Conservation (phyloP, 768 basidiomycete genomes). For the Serpula lacrymans region DNA sequence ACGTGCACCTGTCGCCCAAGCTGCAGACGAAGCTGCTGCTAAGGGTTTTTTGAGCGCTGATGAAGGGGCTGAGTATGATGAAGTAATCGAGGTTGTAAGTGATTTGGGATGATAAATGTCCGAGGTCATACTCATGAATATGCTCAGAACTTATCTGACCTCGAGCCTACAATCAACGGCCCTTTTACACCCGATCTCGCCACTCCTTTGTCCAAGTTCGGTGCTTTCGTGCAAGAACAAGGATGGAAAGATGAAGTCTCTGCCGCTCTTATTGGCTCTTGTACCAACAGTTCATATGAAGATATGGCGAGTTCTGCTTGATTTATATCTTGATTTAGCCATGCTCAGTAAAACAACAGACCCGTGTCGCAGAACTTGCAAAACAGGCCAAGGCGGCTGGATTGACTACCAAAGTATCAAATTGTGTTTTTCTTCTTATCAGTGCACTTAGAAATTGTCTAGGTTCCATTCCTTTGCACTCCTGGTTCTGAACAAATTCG, state of each 20-base stretch:
- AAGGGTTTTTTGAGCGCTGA: constrained; percentile 81
- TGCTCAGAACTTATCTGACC: constrained; percentile 73
- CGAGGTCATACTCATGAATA: constrained; percentile 2
- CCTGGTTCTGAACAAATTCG: constrained; percentile 95
- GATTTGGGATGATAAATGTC: constrained; percentile 7
- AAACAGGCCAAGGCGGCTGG: constrained; percentile 85
- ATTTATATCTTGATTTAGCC: neutral
- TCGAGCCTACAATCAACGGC: constrained; percentile 93
- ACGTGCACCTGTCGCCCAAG: constrained; percentile 77
- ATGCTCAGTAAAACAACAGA: constrained; percentile 41
- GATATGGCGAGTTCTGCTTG: constrained; percentile 64
- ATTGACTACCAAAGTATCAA: constrained; percentile 68
- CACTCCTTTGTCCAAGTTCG: constrained; percentile 90
- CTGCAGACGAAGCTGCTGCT: constrained; percentile 80
- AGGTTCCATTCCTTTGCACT: constrained; percentile 85
- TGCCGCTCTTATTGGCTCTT: constrained; percentile 94
- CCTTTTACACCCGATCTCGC: constrained; percentile 97
- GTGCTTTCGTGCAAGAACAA: constrained; percentile 71
- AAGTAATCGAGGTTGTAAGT: constrained; percentile 88
- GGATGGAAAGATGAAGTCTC: constrained; percentile 94
- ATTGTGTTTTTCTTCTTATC: constrained; percentile 17
- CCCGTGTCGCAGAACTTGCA: constrained; percentile 88
- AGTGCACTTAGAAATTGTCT: neutral
- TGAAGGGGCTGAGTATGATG: constrained; percentile 88
- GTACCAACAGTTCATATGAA: constrained; percentile 98